Evolutionary conservation across 164 flowering plant genomes (phyloP), one percentile per base, ranked within the genome.

Genomic region (Brasenia schreberi): DNA sequence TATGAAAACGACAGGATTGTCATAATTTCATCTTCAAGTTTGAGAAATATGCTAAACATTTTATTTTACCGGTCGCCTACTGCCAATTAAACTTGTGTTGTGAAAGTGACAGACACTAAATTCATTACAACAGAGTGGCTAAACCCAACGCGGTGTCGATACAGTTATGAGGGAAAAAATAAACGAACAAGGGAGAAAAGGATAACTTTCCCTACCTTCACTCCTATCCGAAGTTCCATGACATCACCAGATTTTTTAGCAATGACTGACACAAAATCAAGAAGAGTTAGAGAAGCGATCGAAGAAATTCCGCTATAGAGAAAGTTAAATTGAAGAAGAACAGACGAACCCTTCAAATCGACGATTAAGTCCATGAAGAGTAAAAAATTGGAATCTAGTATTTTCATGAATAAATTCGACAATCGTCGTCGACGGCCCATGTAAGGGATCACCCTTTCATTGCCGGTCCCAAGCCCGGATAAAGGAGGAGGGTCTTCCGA

Each of bases 191-290:
- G 18, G 52, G 59, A 60, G 16, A 17, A n/a, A 39, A 42, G 43
- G 4, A 7, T 2, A 49, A 49, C 4, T 9, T 33, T 5, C 56
- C 10, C 63, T 11, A 89, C 96, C 92, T 85, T 89, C 43, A 89
- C 87, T 39, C 96, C 96, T 76, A 89, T 87, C 80, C 84, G 96
- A 19, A 89, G 72, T 68, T 87, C 84, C 6, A 80, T 79, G 9
- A 89, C 96, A 75, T 86, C 95, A 23, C 75, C 77, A 0, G 87
- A 76, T 71, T 79, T 81, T 75, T 84, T 83, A 16, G 89, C 87
- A 7, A 59, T 67, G 74, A 71, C 96, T 68, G 72, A 5, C 19
- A 61, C 19, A 61, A n/a, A 18, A 33, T 18, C 19, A 61, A 61
- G 63, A 23, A 12, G 18, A 61, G 39, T 33, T 18, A 23, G 10